phyloP scores from a whole-genome alignment of 2,329 filamentous ascomycete species.

The Scedosporium minutisporum region DNA sequence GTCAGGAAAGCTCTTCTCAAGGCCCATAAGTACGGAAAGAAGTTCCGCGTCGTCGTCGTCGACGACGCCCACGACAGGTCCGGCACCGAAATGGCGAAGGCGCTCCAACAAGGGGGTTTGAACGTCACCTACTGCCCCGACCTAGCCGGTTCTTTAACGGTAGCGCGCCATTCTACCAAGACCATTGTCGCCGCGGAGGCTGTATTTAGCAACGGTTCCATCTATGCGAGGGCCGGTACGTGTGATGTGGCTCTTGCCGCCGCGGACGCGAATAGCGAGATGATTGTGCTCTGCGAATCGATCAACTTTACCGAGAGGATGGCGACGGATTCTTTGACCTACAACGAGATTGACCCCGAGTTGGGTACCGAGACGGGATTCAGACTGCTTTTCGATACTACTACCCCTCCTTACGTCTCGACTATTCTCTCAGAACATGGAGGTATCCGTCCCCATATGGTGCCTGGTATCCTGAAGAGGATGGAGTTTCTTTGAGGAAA shows the following conservation, averaged over 20 bases:
- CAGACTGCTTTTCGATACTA: slow-evolving; percentile 81
- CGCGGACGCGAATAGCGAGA: slow-evolving; percentile 62
- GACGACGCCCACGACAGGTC: slow-evolving; percentile 54
- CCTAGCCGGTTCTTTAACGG: slow-evolving; percentile 64
- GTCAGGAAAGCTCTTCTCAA: slow-evolving; percentile 73
- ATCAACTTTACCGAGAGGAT: slow-evolving; percentile 87
- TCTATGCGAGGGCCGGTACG: slow-evolving; percentile 83
- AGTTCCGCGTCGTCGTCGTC: slow-evolving; percentile 75
- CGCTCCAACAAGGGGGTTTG: slow-evolving; percentile 57
- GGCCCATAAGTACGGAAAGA: slow-evolving; percentile 60
- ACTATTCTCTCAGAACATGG: slow-evolving; percentile 90
- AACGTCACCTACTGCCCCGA: slow-evolving; percentile 71
- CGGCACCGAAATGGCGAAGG: slow-evolving; percentile 54
- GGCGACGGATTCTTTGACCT: slow-evolving; percentile 82
- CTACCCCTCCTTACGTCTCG: slow-evolving; percentile 74
- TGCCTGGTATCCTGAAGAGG: slow-evolving; percentile 9
- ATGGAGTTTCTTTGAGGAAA: slow-evolving; percentile 9
- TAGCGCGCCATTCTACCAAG: slow-evolving; percentile 57
- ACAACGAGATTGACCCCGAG: slow-evolving; percentile 81
- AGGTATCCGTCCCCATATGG: slow-evolving; percentile 5
- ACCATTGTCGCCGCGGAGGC: slow-evolving; percentile 85
- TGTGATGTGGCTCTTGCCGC: slow-evolving; percentile 80
- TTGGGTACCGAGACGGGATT: slow-evolving; percentile 48
- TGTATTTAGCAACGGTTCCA: slow-evolving; percentile 88
- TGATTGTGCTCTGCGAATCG: slow-evolving; percentile 85